A percentile compares a stretch with the other conserved stretches of the same genome.
Conservation (phyloP, 2,329 filamentous ascomycete species). For the Sphaerulina musiva region DNA sequence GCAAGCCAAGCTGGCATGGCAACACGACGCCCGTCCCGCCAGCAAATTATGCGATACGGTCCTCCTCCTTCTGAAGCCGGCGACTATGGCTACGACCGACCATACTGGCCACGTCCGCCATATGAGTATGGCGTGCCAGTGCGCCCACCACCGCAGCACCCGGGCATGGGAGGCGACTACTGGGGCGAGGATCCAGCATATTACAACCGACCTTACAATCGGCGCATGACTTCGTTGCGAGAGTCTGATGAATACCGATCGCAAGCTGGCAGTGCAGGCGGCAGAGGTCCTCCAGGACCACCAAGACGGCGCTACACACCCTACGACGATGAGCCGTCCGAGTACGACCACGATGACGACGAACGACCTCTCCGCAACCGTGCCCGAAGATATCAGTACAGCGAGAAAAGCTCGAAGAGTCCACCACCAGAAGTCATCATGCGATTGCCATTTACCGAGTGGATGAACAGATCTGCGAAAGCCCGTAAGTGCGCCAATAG, state of each 20-base stretch:
- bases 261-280: conserved; percentile 6
- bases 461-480: conserved; percentile 31
- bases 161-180: conserved; percentile 14
- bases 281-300: conserved; percentile 19
- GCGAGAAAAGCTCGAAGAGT: conserved; percentile 11
- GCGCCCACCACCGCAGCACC: conserved; percentile 10
- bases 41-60: conserved; percentile 24
- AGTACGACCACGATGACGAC: conserved; percentile 23
- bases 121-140: conserved; percentile 23
- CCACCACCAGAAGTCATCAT: conserved; percentile 30
- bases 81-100: conserved; percentile 24
- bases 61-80: conserved; percentile 16
- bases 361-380: conserved; percentile 18
- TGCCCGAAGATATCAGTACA: conserved; percentile 7
- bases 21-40: conserved; percentile 22
- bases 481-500: conserved; percentile 20
- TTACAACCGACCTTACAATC: conserved; percentile 24
- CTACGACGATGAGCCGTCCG: conserved; percentile 19
- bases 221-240: conserved; percentile 18
- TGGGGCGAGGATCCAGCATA: conserved; percentile 25
- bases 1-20: conserved; percentile 15
- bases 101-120: conserved; percentile 20
- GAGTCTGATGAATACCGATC: conserved; percentile 23
- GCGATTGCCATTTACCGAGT: conserved; percentile 28
- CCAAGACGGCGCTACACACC: conserved; percentile 12